A percentile compares a stretch with the other conserved stretches of the same genome.
Evolutionary conservation across 176 grass and related monocot genomes (phyloP).

Genomic region (Oryza nivara): DNA sequence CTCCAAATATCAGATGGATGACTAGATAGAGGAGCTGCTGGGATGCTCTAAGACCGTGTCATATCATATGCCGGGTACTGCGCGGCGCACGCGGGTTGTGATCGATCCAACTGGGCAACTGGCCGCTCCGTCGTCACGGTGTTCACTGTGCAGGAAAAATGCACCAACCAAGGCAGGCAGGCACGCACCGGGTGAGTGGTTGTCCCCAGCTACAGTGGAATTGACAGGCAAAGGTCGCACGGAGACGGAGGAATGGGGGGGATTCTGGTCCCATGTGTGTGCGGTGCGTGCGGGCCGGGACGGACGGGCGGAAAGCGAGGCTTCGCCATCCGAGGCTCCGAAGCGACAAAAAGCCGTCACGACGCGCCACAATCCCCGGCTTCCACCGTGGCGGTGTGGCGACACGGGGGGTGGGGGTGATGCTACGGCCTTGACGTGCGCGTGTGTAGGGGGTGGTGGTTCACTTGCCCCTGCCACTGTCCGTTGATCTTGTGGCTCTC

Average conservation of each 20-base stretch:
- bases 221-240: neutral
- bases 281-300: no score
- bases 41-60: no score
- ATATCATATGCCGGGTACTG: no score
- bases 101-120: no score
- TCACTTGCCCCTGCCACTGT: neutral
- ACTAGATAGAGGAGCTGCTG: no score
- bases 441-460: neutral
- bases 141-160: no score
- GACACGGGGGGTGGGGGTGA: neutral
- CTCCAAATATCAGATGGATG: no score
- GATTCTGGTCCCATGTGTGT: neutral
- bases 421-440: neutral
- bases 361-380: neutral
- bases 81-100: neutral
- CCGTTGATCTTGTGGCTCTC: neutral
- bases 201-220: neutral
- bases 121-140: no score
- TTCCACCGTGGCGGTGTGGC: neutral
- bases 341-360: neutral
- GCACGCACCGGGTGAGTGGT: no score
- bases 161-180: no score
- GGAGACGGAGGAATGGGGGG: no score
- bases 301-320: neutral
- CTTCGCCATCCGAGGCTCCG: neutral